Conservation (phyloP, 1,284 basidiomycete species). For the Tilletia setariae region DNA sequence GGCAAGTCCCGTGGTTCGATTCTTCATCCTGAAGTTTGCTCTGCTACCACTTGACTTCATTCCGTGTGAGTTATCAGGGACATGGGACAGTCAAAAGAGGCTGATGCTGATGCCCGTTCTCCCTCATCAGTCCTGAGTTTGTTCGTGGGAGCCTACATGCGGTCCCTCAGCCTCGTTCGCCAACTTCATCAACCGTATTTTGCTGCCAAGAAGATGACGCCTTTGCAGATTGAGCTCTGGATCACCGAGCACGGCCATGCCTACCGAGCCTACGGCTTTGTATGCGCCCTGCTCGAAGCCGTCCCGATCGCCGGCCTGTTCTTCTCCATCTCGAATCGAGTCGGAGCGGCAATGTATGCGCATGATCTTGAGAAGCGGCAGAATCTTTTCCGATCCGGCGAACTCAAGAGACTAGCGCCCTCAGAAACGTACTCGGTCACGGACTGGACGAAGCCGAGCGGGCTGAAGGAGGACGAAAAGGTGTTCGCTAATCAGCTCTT, state of each 20-base stretch:
- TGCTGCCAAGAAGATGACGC: conserved; percentile 48
- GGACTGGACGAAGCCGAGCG: background rate
- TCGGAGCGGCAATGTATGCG: conserved; percentile 51
- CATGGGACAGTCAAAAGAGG: background rate
- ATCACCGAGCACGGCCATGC: conserved; percentile 45
- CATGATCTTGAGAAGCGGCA: conserved; percentile 53
- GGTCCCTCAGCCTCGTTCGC: conserved; percentile 35
- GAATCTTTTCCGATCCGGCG: conserved; percentile 31
- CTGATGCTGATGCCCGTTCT: background rate
- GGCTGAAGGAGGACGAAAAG: conserved; percentile 11
- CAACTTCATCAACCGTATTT: conserved; percentile 40
- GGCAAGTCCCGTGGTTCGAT: conserved; percentile 34
- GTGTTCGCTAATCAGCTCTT: conserved; percentile 14
- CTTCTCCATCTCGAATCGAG: conserved; percentile 49
- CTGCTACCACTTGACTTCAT: conserved; percentile 47
- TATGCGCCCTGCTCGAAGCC: conserved; percentile 43
- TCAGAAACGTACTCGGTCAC: conserved; percentile 17
- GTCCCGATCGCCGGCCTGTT: conserved; percentile 46
- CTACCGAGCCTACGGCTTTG: conserved; percentile 47
- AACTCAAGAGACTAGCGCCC: conserved; percentile 19
- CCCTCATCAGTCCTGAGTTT: conserved; percentile 16
- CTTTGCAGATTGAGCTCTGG: conserved; percentile 45
- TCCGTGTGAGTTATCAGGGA: conserved; percentile 25
- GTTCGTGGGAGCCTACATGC: conserved; percentile 20
- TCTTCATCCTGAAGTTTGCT: conserved; percentile 38